These are phyloP conservation scores for Yamadazyma sp. DNA, from an alignment of 805 yeast species.

Conservation along the genomic window DNA sequence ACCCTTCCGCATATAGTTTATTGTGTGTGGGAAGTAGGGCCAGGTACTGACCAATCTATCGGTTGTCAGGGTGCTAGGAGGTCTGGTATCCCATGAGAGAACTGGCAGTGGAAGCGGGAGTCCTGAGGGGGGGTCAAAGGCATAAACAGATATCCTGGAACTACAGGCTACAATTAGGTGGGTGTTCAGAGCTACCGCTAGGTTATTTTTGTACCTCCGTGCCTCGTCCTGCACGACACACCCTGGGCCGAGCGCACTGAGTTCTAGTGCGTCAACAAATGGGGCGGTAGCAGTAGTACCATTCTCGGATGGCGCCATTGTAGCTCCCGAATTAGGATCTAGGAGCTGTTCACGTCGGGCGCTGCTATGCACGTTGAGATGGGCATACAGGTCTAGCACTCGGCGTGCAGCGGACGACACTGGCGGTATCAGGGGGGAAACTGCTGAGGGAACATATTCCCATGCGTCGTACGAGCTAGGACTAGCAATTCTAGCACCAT, in stretches of 20 bases:
- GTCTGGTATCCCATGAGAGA: conserved; percentile 43
- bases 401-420: neutral
- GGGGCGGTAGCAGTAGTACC: too few species aligned
- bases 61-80: conserved; percentile 36
- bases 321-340: too few species aligned
- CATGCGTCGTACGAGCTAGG: neutral
- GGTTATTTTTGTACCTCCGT: conserved; percentile 43
- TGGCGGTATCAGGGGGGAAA: neutral
- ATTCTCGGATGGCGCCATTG: neutral
- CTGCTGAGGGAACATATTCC: neutral
- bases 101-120: conserved; percentile 25
- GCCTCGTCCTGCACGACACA: conserved; percentile 22
- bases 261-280: conserved; percentile 32
- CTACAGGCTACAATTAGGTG: conserved; percentile 32
- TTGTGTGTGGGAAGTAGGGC: conserved; percentile 55
- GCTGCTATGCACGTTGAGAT: neutral
- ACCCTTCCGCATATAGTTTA: conserved; percentile 46
- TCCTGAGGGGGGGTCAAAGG: conserved; percentile 27
- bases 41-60: conserved; percentile 49
- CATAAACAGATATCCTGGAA: conserved; percentile 35
- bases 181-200: conserved; percentile 22
- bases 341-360: too few species aligned
- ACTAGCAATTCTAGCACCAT: too few species aligned
- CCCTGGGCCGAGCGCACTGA: conserved; percentile 23
- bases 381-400: neutral